Percentiles rank a stretch among this genome's conserved stretches.
Evolutionary conservation across 2,329 filamentous ascomycete species (phyloP).

Genomic region (Helotiales sp.): DNA sequence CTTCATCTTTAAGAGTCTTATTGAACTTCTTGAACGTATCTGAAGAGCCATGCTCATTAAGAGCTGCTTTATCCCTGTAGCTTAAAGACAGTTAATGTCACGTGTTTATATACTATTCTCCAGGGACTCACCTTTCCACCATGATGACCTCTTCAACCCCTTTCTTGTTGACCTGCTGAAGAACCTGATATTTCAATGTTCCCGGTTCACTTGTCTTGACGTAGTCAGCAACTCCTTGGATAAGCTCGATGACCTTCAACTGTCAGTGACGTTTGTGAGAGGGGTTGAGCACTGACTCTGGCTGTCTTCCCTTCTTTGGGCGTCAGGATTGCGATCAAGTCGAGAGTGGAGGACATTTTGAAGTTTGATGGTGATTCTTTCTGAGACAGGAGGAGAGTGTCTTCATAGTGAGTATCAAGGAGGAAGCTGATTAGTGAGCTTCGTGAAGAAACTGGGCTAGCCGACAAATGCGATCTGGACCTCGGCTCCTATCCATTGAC

Average conservation of each 20-base stretch:
- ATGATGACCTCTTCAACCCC: constrained; percentile 32
- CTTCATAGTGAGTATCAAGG: neutral
- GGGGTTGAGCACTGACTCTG: constrained; percentile 20
- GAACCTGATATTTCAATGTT: constrained; percentile 30
- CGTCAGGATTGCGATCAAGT: constrained; percentile 28
- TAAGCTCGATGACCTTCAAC: constrained; percentile 29
- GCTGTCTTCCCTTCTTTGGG: constrained; percentile 31
- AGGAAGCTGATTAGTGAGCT: too few relatives aligned
- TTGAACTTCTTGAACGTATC: constrained; percentile 22
- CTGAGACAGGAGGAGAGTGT: neutral
- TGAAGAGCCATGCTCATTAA: constrained; percentile 26
- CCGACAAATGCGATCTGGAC: too few relatives aligned
- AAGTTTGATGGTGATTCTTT: neutral
- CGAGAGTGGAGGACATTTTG: constrained; percentile 24
- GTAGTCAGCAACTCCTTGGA: constrained; percentile 23
- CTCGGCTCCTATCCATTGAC: too few relatives aligned
- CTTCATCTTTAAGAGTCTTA: constrained; percentile 28
- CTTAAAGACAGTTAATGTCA: constrained; percentile 21
- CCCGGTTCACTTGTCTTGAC: constrained; percentile 30
- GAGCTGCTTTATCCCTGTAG: constrained; percentile 31
- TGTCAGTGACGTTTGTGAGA: neutral
- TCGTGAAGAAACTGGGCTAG: too few relatives aligned
- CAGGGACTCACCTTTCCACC: constrained; percentile 28
- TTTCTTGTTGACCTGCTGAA: constrained; percentile 26
- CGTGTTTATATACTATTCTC: neutral